Evolutionary conservation across 768 basidiomycete species (phyloP), one percentile per base, ranked within the genome.

Genomic region (Podaxis sp.): DNA sequence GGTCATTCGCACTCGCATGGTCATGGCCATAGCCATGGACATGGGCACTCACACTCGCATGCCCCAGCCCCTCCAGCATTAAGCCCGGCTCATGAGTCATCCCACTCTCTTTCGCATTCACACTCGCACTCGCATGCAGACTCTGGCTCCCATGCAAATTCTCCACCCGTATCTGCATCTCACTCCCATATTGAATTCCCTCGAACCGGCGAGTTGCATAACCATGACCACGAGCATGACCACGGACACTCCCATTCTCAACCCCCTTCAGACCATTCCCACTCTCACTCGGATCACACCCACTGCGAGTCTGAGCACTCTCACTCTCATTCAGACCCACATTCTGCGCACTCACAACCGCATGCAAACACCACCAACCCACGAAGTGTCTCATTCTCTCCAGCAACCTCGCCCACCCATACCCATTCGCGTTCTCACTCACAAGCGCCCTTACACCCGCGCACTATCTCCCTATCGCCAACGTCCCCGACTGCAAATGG

Each of bases 1-100:
- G 85, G 84, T 49, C 77, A 80, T 65, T 80, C 82, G 61, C 70
- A 85, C 22, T 64, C 72, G 63, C 86, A 90, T 70, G 84, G 86
- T 0, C 90, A 53, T 52, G 38, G 38, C 3, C 50, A 53, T 24
- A 36, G 55, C 12, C 66, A 61, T 58, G 63, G 51, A n/a, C 33
- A 69, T 53, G 67, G 66, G 17, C 72, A 73, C 55, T 68, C 69
- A 19, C 79, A 81, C 64, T 72, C 75, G 36, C 80, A 79, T 69
- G 65, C 66, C 4, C 64, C 66, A 59, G 38, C 49, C 12, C 56
- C 66, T n/a, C 47, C 63, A 41, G 29, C 63, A 24, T 60, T 64
- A 2, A 65, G 65, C 11, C 5, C 67, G 63, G 65, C 64, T 24
- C 68, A 74, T 61, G 70, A 64, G 25, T 64, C 65, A 29, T 65